A percentile compares a stretch with the other conserved stretches of the same genome.
These are phyloP conservation scores for Rhexocercosporidium sp. DNA, from an alignment of 2,329 filamentous ascomycete genomes.

Conservation along the genomic window DNA sequence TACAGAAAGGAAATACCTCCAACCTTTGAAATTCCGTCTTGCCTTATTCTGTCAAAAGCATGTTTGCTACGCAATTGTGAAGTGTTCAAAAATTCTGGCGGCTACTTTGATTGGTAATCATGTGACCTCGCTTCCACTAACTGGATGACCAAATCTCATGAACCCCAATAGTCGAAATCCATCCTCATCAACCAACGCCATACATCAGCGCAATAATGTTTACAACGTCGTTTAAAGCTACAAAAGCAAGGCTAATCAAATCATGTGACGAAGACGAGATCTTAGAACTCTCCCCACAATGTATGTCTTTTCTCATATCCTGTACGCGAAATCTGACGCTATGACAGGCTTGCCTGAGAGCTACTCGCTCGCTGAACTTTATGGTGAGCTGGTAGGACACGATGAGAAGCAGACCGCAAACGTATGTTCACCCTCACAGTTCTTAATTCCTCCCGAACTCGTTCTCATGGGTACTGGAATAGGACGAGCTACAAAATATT, in stretches of 20 bases:
- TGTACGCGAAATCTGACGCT: conserved; percentile 12
- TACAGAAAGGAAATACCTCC: too few species aligned
- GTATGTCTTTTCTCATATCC: conserved; percentile 1
- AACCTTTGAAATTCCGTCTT: too few species aligned
- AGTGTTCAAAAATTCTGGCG: background rate
- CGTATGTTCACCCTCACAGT: conserved; percentile 3
- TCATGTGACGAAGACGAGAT: background rate
- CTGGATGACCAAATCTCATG: background rate
- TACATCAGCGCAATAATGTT: conserved; percentile 24
- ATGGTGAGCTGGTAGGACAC: conserved; percentile 10
- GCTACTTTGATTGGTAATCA: background rate
- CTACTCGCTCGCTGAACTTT: conserved; percentile 30
- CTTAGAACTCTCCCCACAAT: conserved; percentile 11
- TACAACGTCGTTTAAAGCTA: conserved; percentile 20
- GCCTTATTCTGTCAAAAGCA: too few species aligned
- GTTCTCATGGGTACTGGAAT: background rate
- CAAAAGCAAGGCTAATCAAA: conserved; percentile 11
- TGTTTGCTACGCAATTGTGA: background rate
- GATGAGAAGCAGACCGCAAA: conserved; percentile 6
- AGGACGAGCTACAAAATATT: conserved; percentile 34
- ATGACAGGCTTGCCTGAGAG: conserved; percentile 28
- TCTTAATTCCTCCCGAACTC: background rate
- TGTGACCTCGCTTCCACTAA: conserved; percentile 7
- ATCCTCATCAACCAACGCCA: background rate
- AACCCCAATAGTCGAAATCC: background rate